Base-by-base conservation (phyloP, 192 early-diverging fungal genomes). In the Lunasporangiospora selenospora region DNA sequence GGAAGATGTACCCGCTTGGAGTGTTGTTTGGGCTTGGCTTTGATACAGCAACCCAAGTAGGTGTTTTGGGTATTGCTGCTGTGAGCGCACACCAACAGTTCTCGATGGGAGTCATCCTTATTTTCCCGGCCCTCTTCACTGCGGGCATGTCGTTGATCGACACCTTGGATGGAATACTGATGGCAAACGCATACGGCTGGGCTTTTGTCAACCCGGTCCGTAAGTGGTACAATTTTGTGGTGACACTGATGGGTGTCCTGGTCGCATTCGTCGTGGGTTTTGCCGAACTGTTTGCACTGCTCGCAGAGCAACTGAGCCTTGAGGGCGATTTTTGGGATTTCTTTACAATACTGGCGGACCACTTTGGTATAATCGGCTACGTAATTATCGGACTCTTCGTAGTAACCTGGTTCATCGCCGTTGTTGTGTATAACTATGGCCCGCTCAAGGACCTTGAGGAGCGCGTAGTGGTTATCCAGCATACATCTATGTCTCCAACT, bases 11-110 rank as follows among this genome's bases (percentile, higher is more conserved):
- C 54, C 85, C 80, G 18, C 45, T 88, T 6, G 84, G 84, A 8
- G 60, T 86, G 1, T 37, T 85, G 19, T 90, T 90, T 76, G 89
- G 89, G 3, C 59, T 91, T 19, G 89, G 89, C 8, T 91, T 91
- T 53, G 89, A 91, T 78, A 91, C 89, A 9, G 85, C 89, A 8
- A 87, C 87, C 0, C 85, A 90, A 50, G 78, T 91, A 26, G 80
- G 79, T 3, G 21, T 91, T 1, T 61, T 91, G 1, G 78, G 81
- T 1, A 86, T 91, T 27, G 77, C 87, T 3, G 85, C 83, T 4
- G 65, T 81, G 4, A 82, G 81, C 23, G 82, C 75, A 3, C 59
- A 77, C 1, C 42, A 58, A 24, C 81, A 78, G 1, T 82, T 87
- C 45, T 57, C 79, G 0, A 76, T 78, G 30, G 80, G 61, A 50